A percentile compares a stretch with the other conserved stretches of the same genome.
Evolutionary conservation across 176 grass and related monocot genomes (phyloP).

Genomic region (Rhynchospora pubera): DNA sequence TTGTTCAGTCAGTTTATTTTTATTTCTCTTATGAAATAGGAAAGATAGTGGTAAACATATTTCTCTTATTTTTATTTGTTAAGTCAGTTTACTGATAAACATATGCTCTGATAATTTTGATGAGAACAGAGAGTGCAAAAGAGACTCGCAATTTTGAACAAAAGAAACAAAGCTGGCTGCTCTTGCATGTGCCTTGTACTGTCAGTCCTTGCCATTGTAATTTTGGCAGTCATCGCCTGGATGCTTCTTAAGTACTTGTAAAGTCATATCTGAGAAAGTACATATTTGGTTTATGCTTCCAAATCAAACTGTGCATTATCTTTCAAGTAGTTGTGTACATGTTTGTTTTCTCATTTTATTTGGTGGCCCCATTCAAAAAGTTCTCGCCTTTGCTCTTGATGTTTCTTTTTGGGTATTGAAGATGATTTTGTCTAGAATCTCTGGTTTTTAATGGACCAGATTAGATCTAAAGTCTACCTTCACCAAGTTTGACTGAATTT

Average conservation of each 20-base stretch:
- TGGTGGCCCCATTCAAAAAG: constrained; percentile 1
- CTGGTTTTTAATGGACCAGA: not conserved
- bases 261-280: constrained; percentile 5
- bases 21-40: not conserved
- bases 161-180: constrained; percentile 46
- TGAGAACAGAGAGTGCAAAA: constrained; percentile 23
- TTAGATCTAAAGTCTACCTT: not conserved
- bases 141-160: constrained; percentile 9
- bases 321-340: not conserved
- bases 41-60: not conserved
- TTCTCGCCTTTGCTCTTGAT: not conserved
- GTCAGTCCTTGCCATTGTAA: constrained; percentile 54
- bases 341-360: constrained; percentile 10
- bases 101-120: not conserved
- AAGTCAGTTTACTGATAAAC: not conserved
- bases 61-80: no score
- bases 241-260: constrained; percentile 85
- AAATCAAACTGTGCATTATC: not conserved
- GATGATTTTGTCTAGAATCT: not conserved
- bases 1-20: not conserved
- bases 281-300: not conserved
- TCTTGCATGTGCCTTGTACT: constrained; percentile 30
- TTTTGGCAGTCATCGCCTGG: constrained; percentile 67
- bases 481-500: not conserved
- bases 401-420: constrained; percentile 1